Conservation (phyloP, 768 basidiomycete species). For the Kwoniella dejecticola region DNA sequence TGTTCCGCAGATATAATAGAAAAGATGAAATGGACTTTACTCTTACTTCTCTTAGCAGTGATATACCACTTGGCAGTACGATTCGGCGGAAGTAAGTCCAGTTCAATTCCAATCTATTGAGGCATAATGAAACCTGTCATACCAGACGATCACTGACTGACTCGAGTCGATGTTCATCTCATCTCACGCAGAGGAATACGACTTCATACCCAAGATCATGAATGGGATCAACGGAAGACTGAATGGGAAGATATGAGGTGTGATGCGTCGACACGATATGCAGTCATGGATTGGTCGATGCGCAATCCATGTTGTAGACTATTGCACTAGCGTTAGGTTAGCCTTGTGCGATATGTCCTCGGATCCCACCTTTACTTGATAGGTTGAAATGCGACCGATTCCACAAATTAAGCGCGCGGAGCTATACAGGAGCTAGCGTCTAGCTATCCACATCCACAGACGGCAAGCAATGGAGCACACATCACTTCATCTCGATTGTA, state of each 20-base stretch:
- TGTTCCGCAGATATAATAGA: background rate
- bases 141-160: background rate
- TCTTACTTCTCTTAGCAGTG: slow-evolving; percentile 35
- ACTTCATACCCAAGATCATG: slow-evolving; percentile 39
- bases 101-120: background rate
- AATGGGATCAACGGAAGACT: slow-evolving; percentile 19
- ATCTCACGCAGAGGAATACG: slow-evolving; percentile 31
- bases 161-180: background rate
- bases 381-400: too few relatives aligned
- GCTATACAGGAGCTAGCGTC: too few relatives aligned
- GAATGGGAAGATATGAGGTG: slow-evolving; percentile 4
- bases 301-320: too few relatives aligned
- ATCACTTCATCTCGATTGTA: background rate
- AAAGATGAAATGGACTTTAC: slow-evolving; percentile 21
- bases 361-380: too few relatives aligned
- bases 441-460: too few relatives aligned
- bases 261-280: too few relatives aligned
- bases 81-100: slow-evolving; percentile 38
- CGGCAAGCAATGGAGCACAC: too few relatives aligned
- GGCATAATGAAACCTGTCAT: background rate
- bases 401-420: too few relatives aligned
- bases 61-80: slow-evolving; percentile 40
- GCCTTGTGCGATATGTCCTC: too few relatives aligned
- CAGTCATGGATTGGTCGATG: too few relatives aligned
- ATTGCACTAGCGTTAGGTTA: too few relatives aligned